Conservation (phyloP, 2,329 filamentous ascomycete genomes). For the Dactylellina leptospora region DNA sequence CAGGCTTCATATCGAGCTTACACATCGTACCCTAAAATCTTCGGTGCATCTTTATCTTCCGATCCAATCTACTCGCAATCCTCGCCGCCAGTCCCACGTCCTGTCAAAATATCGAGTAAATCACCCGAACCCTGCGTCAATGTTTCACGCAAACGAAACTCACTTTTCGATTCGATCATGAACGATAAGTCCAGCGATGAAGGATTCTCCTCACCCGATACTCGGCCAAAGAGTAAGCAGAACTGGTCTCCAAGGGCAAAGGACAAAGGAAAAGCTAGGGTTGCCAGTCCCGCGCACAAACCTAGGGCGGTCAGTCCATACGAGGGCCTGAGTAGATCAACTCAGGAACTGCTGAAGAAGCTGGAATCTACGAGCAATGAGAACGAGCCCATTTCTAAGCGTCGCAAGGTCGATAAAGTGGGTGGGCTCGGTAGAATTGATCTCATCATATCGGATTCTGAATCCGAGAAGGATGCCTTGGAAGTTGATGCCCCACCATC, state of each 20-base stretch:
- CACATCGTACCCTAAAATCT: conserved; percentile 35
- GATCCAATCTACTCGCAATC: conserved; percentile 47
- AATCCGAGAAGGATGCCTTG: not conserved
- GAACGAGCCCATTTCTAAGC: conserved; percentile 20
- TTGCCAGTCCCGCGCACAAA: conserved; percentile 10
- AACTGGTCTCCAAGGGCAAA: conserved; percentile 1
- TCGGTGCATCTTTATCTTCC: conserved; percentile 35
- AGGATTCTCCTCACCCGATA: not conserved
- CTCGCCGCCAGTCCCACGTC: conserved; percentile 17
- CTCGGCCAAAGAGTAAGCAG: not conserved
- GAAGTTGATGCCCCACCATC: conserved; percentile 1
- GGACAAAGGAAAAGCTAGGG: conserved; percentile 23
- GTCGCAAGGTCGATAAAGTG: conserved; percentile 27
- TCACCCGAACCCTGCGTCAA: conserved; percentile 14
- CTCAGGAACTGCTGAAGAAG: conserved; percentile 8
- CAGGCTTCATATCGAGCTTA: not conserved
- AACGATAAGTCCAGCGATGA: conserved; percentile 18
- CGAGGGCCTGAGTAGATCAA: not conserved
- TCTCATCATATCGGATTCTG: conserved; percentile 28
- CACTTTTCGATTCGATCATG: conserved; percentile 18
- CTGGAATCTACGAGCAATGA: not conserved
- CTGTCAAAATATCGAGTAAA: not conserved
- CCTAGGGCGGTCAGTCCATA: too few species aligned
- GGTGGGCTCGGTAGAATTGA: conserved; percentile 22
- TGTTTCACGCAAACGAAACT: too few species aligned